Evolutionary conservation across 768 basidiomycete species (phyloP).

Genomic region (Calocybe indica): DNA sequence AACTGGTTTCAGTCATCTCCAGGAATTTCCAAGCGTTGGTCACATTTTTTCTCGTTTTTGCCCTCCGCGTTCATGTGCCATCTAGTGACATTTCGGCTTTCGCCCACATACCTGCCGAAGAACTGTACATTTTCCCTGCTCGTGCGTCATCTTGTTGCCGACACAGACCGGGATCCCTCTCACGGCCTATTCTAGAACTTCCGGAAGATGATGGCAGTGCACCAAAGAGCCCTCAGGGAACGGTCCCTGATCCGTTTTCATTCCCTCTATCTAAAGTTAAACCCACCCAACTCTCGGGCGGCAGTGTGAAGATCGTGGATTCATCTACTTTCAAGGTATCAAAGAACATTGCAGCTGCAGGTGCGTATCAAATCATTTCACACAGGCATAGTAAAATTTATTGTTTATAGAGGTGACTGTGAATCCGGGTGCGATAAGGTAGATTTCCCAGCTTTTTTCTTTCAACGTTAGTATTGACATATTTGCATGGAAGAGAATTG

Average conservation of each 20-base stretch:
- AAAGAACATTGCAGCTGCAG: slow-evolving; percentile 45
- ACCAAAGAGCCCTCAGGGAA: slow-evolving; percentile 37
- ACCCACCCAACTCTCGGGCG: slow-evolving; percentile 38
- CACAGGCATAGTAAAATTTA: neutral
- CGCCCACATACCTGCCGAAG: slow-evolving; percentile 34
- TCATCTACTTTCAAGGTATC: slow-evolving; percentile 46
- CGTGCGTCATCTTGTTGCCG: slow-evolving; percentile 17
- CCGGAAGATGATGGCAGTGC: slow-evolving; percentile 27
- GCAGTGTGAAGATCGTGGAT: slow-evolving; percentile 46
- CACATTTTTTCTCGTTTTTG: too few species aligned
- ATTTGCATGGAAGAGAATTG: too few species aligned
- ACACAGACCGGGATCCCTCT: neutral
- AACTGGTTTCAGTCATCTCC: slow-evolving; percentile 29
- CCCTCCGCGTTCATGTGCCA: neutral
- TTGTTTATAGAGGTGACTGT: slow-evolving; percentile 40
- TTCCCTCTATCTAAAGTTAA: slow-evolving; percentile 41
- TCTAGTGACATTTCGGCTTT: slow-evolving; percentile 28
- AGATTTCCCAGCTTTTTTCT: slow-evolving; percentile 3
- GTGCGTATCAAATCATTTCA: slow-evolving; percentile 2
- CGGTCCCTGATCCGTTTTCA: slow-evolving; percentile 37
- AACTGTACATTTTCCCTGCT: slow-evolving; percentile 50
- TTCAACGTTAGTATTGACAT: too few species aligned
- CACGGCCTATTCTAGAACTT: slow-evolving; percentile 17
- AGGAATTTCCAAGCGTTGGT: slow-evolving; percentile 43
- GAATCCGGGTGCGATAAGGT: slow-evolving; percentile 52